Evolutionary conservation across 169 alveolate genomes (phyloP), one percentile per base, ranked within the genome.

Genomic region (Eimeria falciformis): DNA sequence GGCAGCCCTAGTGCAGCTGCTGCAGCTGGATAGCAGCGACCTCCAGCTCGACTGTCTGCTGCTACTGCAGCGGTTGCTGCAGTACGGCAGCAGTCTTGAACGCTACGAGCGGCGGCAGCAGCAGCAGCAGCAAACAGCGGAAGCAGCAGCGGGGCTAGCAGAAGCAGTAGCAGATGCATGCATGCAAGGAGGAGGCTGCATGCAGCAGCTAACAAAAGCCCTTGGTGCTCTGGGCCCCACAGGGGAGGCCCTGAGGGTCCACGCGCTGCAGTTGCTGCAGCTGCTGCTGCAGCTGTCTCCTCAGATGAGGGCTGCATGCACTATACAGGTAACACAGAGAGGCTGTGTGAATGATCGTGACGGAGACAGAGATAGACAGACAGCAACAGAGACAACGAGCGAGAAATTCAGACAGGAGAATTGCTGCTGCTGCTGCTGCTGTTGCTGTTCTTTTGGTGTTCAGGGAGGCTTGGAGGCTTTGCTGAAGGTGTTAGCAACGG

Each of bases 161-260:
- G 62, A 37, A 43, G 84, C 84, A 40, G 47, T 73, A 17, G 84
- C 84, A 14, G 84, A 45, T 12, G 84, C 84, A 2, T 73, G 84
- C 84, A 18, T 46, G 3, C 65, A 73, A 43, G 84, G 84, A 43
- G 84, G 84, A 37, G 21, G 84, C 56, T 73, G 84, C 84, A 45
- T 45, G 84, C 84, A 73, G 84, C 84, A 73, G 84, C 84, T 73
- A n/a, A 73, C 84, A 45, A 43, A 37, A 73, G 84, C 84, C 18
- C 29, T 73, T 5, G 62, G 18, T 3, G 84, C 84, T 17, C 65
- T 11, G 1, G 84, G 84, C 6, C 65, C 62, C 29, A 43, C 84
- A 73, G 84, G 53, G 37, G 84, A 73, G 27, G 84, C 84, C 27
- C 11, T 45, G 84, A 5, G 84, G 7, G 84, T 40, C 1, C 29